These are phyloP conservation scores for Garcia nutans DNA, from an alignment of 345 rosid species.

Conservation along the genomic window DNA sequence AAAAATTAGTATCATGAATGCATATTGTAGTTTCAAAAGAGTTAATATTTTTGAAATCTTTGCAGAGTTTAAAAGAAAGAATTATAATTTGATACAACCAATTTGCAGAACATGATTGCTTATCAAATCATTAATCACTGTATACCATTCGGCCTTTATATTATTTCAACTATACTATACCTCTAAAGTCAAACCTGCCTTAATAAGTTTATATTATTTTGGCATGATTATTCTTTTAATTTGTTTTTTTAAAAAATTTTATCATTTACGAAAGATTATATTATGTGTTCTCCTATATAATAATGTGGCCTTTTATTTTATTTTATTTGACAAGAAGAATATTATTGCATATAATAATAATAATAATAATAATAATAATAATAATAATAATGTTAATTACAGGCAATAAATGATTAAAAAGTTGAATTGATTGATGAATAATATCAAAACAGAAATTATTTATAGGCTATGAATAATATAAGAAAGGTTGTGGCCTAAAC, in stretches of 20 bases:
- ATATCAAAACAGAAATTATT: conserved; percentile 16
- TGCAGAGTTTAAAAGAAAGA: no score
- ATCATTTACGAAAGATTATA: no score
- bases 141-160: no score
- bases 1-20: no score
- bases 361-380: neutral
- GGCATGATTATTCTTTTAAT: conserved; percentile 1
- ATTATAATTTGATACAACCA: neutral
- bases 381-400: neutral
- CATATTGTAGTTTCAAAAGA: no score
- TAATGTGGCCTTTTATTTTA: no score
- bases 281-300: no score
- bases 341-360: neutral
- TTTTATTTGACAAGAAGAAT: neutral
- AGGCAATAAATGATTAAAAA: conserved; percentile 8
- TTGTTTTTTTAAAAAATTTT: neutral
- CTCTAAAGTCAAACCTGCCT: conserved; percentile 13
- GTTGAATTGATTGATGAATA: conserved; percentile 18
- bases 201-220: conserved; percentile 22
- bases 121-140: conserved; percentile 11
- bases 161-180: no score
- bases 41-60: no score
- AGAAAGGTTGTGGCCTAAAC: conserved; percentile 7
- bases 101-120: conserved; percentile 8
- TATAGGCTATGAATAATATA: neutral